A percentile compares a stretch with the other conserved stretches of the same genome.
phyloP scores from a whole-genome alignment of 371 early-diverging fungal species.

The Furculomyces boomerangus region DNA sequence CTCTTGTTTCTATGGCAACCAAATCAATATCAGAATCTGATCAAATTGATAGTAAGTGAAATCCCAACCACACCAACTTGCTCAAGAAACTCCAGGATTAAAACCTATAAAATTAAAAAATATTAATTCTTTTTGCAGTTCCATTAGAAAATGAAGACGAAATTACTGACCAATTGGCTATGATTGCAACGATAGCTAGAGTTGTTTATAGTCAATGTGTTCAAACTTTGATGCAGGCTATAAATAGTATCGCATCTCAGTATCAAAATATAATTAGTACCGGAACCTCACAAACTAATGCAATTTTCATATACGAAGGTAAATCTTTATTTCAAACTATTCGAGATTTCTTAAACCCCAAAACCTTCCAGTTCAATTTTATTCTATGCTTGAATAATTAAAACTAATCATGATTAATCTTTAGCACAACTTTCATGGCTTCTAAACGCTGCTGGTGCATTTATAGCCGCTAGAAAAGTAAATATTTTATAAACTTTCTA shows the following conservation, averaged over 20 bases:
- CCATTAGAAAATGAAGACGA: constrained; percentile 58
- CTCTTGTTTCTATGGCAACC: background rate
- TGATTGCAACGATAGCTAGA: constrained; percentile 55
- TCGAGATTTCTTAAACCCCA: background rate
- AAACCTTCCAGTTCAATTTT: background rate
- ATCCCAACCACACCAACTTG: too few relatives aligned
- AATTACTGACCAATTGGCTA: constrained; percentile 44
- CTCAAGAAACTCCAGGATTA: too few relatives aligned
- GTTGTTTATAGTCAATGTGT: constrained; percentile 47
- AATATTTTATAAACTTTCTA: constrained; percentile 6
- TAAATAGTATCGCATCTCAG: constrained; percentile 43
- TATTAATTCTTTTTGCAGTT: constrained; percentile 21
- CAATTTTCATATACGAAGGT: constrained; percentile 34
- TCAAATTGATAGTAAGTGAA: background rate
- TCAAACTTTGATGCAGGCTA: constrained; percentile 29
- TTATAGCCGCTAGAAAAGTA: constrained; percentile 45
- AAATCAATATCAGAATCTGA: background rate
- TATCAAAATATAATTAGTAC: constrained; percentile 32
- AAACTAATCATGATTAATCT: too few relatives aligned
- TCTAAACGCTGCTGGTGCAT: constrained; percentile 55
- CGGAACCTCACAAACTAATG: constrained; percentile 23
- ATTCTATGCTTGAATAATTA: background rate
- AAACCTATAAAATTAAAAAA: too few relatives aligned
- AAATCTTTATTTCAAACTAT: constrained; percentile 11
- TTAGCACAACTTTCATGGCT: constrained; percentile 58